Evolutionary conservation across 768 basidiomycete genomes (phyloP), one percentile per base, ranked within the genome.

Genomic region (Calocybe indica): DNA sequence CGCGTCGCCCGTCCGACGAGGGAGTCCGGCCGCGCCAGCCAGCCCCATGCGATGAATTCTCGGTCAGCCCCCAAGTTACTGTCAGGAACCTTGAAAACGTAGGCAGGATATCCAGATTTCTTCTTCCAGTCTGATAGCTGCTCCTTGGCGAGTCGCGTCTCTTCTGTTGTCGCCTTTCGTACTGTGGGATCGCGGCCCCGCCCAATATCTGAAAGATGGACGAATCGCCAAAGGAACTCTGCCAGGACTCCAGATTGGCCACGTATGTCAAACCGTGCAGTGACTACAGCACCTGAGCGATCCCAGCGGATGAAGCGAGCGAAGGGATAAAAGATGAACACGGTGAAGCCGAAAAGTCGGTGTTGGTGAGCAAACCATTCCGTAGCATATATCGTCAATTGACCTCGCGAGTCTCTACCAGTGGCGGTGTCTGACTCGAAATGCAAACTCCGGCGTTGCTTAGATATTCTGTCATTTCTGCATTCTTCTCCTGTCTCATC

Each of bases 1-100:
- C 56, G 56, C 3, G 61, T 60, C n/a, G 40, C 46, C 28, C 56
- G 30, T 1, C 57, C 55, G 2, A 48, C 47, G 22, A 55, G 48
- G 3, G 60, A 54, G 3, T 37, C 38, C 9, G 49, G 31, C 12
- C 57, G 13, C 33, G 35, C 29, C 34, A 51, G 36, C 5, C 46
- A 50, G 29, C 31, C 35, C 40, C 55, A 48, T 14, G 59, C 66
- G 33, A 55, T 48, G 33, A 49, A 55, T 11, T 43, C 36, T 7
- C 49, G 36, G 11, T 30, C 40, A 41, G 12, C n/a, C 7, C 15
- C 12, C 6, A 41, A 35, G 6, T 28, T n/a, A 28, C 9, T 11
- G 31, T 7, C 15, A 7, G 40, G 40, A 22, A 28, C 6, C 12
- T 11, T 7, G 40, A 41, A 41, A n/a, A 41, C 13, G 1, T 13